Evolutionary conservation across 2,329 filamentous ascomycete genomes (phyloP).

Genomic region (Chalara sp.): DNA sequence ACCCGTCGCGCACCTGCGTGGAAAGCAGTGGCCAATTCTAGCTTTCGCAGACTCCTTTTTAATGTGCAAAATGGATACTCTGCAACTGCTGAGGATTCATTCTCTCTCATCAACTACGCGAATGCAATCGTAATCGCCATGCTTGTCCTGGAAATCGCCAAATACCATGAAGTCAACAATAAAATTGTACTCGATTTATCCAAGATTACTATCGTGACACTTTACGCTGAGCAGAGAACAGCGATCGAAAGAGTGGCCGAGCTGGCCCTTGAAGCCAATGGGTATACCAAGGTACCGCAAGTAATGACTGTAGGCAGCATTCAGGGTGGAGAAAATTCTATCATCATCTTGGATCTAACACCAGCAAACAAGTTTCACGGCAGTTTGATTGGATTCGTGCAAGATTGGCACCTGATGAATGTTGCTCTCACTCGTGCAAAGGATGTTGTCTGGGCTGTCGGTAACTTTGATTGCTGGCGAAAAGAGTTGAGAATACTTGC

Average conservation of each 20-base stretch:
- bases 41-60: not conserved
- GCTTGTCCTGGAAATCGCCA: constrained; percentile 1
- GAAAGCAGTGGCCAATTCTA: not conserved
- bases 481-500: not conserved
- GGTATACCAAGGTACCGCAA: not conserved
- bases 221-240: constrained; percentile 4
- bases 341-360: constrained; percentile 7
- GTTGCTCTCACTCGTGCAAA: constrained; percentile 9
- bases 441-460: constrained; percentile 2
- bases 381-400: constrained; percentile 5
- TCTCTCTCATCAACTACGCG: constrained; percentile 7
- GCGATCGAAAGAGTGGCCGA: constrained; percentile 3
- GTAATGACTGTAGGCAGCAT: constrained; percentile 7
- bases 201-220: constrained; percentile 6
- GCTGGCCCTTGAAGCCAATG: not conserved
- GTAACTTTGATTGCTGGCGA: constrained; percentile 8
- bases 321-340: constrained; percentile 5
- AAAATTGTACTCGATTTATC: not conserved
- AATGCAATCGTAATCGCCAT: constrained; percentile 7
- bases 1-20: not conserved
- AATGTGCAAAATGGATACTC: not conserved
- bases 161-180: not conserved
- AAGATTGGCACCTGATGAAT: constrained; percentile 9
- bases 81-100: not conserved
- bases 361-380: constrained; percentile 2